Evolutionary conservation across 2,329 filamentous ascomycete species (phyloP).

Genomic region (Xylaria sp.): DNA sequence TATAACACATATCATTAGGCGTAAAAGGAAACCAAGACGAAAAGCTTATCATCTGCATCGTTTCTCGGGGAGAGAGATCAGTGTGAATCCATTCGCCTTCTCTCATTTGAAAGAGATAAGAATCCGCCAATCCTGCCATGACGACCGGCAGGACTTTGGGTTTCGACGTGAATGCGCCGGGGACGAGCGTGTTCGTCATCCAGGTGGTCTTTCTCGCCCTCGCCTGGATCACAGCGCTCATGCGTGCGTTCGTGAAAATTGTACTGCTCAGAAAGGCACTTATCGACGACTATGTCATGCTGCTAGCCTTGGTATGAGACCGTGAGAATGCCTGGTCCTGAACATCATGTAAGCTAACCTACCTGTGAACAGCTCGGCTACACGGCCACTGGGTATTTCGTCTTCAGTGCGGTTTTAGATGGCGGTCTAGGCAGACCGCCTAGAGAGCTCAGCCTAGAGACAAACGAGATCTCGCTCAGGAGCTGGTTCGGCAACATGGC

Average conservation of each 20-base stretch:
- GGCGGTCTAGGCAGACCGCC: constrained; percentile 48
- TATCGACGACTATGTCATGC: constrained; percentile 61
- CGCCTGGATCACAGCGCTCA: constrained; percentile 53
- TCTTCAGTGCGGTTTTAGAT: constrained; percentile 49
- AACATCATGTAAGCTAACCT: constrained; percentile 25
- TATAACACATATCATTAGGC: constrained; percentile 4
- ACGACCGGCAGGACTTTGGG: constrained; percentile 36
- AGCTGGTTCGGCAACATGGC: constrained; percentile 56
- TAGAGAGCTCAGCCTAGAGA: constrained; percentile 38
- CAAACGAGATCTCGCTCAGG: constrained; percentile 48
- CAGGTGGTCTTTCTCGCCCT: constrained; percentile 50
- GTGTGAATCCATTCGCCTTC: background rate
- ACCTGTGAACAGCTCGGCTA: constrained; percentile 50
- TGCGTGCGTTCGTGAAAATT: constrained; percentile 59
- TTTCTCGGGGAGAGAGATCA: background rate
- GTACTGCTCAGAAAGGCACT: constrained; percentile 57
- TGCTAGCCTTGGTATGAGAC: constrained; percentile 56
- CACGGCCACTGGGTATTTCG: constrained; percentile 49
- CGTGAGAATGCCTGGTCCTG: background rate
- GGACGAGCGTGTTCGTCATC: constrained; percentile 42
- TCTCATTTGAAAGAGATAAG: background rate
- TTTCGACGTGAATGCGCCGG: constrained; percentile 42
- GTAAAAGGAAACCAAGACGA: background rate
- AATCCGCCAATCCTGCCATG: constrained; percentile 18
- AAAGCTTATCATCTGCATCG: background rate